A percentile compares a stretch with the other conserved stretches of the same genome.
Conservation (phyloP, 2,329 filamentous ascomycete genomes). For the Calonectria naviculata region DNA sequence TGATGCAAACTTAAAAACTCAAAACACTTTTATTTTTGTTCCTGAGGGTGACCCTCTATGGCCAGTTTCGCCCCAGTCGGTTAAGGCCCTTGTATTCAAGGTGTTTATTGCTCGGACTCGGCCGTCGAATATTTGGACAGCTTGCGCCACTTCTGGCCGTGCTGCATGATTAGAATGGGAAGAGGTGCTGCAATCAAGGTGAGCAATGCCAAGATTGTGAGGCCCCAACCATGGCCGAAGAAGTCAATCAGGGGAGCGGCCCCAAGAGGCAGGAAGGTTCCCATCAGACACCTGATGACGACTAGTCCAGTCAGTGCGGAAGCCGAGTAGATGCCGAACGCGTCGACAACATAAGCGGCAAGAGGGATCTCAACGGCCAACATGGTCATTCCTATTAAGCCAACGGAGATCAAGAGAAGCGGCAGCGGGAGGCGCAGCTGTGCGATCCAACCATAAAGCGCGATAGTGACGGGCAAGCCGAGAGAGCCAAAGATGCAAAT, state of each 20-base stretch:
- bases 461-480: neutral
- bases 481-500: neutral
- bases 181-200: neutral
- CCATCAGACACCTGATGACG: neutral
- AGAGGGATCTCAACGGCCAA: neutral
- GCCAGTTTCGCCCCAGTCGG: neutral
- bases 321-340: neutral
- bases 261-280: neutral
- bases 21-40: neutral
- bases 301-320: neutral
- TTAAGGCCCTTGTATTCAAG: no score
- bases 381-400: neutral
- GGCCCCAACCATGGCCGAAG: neutral
- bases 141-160: neutral
- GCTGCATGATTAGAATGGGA: neutral
- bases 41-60: neutral
- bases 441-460: neutral
- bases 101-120: neutral
- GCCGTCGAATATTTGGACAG: neutral
- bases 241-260: neutral
- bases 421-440: neutral
- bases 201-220: neutral
- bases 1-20: no score
- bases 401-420: neutral
- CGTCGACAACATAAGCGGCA: neutral